phyloP scores from a whole-genome alignment of 805 yeast species.

The Metschnikowia matae region DNA sequence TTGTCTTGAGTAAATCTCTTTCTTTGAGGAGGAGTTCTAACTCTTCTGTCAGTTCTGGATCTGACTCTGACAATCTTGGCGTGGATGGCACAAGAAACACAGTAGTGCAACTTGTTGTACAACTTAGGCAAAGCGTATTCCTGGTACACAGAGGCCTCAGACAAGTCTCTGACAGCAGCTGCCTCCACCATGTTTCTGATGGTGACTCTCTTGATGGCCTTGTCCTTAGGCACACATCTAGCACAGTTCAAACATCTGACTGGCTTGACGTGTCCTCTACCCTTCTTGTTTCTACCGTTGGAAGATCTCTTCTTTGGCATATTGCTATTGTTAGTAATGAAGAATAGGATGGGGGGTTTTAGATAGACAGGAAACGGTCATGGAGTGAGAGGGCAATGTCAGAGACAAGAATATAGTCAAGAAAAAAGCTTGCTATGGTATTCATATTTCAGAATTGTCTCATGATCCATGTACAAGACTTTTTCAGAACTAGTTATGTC shows the following conservation, averaged over 20 bases:
- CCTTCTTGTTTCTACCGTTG: slow-evolving; percentile 99
- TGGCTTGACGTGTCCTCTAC: slow-evolving; percentile 99
- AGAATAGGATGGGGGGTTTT: too few relatives aligned
- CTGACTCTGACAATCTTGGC: slow-evolving; percentile 99
- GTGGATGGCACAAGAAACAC: slow-evolving; percentile 99
- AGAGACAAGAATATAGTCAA: too few relatives aligned
- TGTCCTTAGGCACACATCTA: slow-evolving; percentile 99
- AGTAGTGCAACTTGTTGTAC: slow-evolving; percentile 99
- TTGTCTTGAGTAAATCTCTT: slow-evolving; percentile 96
- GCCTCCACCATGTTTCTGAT: slow-evolving; percentile 99
- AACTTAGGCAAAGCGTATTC: slow-evolving; percentile 99
- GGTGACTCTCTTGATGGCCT: slow-evolving; percentile 99
- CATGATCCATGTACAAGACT: too few relatives aligned
- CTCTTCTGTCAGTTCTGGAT: slow-evolving; percentile 97
- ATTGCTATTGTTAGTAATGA: slow-evolving; percentile 30
- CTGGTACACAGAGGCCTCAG: slow-evolving; percentile 98
- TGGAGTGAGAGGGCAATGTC: too few relatives aligned
- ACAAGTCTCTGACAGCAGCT: slow-evolving; percentile 99
- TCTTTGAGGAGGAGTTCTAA: slow-evolving; percentile 99
- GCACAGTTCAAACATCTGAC: slow-evolving; percentile 99
- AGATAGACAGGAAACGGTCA: too few relatives aligned
- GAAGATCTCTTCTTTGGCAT: slow-evolving; percentile 99
- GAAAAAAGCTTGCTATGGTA: too few relatives aligned
- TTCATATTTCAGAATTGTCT: too few relatives aligned
- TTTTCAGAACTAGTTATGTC: too few relatives aligned